These are phyloP conservation scores for Rhododendron kiyosumense DNA, from an alignment of 148 eudicot genomes.

Conservation along the genomic window DNA sequence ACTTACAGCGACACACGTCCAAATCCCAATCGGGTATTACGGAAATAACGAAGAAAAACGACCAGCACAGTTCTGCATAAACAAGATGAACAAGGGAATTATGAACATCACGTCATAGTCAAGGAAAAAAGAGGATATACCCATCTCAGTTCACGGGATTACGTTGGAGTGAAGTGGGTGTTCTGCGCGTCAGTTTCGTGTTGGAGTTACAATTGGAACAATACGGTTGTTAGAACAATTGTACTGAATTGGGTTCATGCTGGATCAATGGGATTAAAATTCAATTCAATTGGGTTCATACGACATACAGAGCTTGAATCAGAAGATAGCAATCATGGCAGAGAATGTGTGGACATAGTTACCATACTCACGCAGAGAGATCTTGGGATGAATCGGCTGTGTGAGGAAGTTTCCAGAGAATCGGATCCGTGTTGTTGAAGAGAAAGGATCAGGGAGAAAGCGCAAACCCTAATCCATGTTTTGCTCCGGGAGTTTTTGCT, in stretches of 20 bases:
- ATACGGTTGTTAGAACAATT: neutral
- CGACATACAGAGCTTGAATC: neutral
- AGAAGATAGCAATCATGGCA: neutral
- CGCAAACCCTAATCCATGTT: neutral
- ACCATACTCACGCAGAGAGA: neutral
- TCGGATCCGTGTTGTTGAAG: neutral
- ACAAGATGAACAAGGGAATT: neutral
- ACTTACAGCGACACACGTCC: neutral
- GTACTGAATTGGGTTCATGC: no score
- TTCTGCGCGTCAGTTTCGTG: neutral
- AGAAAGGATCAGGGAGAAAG: neutral
- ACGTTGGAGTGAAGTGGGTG: neutral
- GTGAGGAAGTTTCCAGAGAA: neutral
- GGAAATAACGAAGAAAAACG: neutral
- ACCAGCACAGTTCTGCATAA: neutral
- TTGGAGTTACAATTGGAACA: neutral
- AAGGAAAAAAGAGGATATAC: neutral
- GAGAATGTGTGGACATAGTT: neutral
- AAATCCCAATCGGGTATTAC: neutral
- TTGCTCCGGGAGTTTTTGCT: neutral
- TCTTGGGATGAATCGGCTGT: neutral
- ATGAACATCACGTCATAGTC: neutral
- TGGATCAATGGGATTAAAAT: no score
- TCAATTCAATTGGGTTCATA: neutral
- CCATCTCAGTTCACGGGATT: neutral